These are phyloP conservation scores for Nevesoporus exiguus DNA, from an alignment of 768 basidiomycete species.

Conservation along the genomic window DNA sequence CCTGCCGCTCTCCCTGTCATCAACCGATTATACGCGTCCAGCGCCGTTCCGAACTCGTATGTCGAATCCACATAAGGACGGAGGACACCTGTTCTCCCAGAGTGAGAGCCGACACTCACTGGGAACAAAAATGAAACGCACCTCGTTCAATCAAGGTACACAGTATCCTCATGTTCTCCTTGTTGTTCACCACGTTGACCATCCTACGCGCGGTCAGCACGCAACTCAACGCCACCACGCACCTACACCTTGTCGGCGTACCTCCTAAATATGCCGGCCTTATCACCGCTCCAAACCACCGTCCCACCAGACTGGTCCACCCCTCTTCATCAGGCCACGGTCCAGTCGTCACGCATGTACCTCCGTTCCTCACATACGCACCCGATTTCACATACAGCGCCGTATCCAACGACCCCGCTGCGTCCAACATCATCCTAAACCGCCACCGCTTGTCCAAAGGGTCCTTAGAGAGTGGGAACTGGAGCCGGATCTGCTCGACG, in stretches of 20 bases:
- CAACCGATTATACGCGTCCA: slow-evolving; percentile 60
- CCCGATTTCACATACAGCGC: slow-evolving; percentile 47
- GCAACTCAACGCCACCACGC: slow-evolving; percentile 15
- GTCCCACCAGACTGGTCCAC: slow-evolving; percentile 9
- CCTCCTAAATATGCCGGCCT: slow-evolving; percentile 55
- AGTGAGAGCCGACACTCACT: neutral
- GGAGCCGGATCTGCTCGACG: slow-evolving; percentile 40
- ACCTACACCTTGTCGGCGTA: slow-evolving; percentile 45
- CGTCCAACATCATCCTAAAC: slow-evolving; percentile 60
- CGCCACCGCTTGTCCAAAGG: slow-evolving; percentile 48
- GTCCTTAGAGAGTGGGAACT: slow-evolving; percentile 40
- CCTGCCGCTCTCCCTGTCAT: slow-evolving; percentile 57
- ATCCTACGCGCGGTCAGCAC: slow-evolving; percentile 17
- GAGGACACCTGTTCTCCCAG: slow-evolving; percentile 36
- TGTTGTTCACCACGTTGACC: slow-evolving; percentile 30
- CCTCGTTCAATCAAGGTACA: slow-evolving; percentile 42
- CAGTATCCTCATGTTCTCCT: slow-evolving; percentile 36
- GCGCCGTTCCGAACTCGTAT: slow-evolving; percentile 50
- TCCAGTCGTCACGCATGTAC: slow-evolving; percentile 52
- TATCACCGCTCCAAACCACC: neutral
- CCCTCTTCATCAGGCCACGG: slow-evolving; percentile 36
- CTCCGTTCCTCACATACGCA: slow-evolving; percentile 54
- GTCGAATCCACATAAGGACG: slow-evolving; percentile 55
- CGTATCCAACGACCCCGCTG: slow-evolving; percentile 48
- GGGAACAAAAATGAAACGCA: slow-evolving; percentile 18